Percentiles rank a stretch among this genome's conserved stretches.
Evolutionary conservation across 169 alveolate genomes (phyloP).

Genomic region (Plasmodium relictum): DNA sequence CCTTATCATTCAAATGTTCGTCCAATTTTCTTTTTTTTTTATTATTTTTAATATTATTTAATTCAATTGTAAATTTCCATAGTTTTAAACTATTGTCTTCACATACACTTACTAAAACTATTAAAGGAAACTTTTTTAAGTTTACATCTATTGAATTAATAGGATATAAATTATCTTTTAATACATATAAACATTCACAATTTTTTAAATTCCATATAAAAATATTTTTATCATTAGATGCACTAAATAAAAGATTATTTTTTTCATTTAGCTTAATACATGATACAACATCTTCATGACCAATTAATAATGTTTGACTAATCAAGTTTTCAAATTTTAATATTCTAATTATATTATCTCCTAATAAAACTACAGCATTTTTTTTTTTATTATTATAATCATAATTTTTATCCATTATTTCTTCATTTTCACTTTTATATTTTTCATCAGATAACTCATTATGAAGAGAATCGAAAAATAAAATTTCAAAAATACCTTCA

Average conservation of each 20-base stretch:
- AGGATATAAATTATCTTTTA: conserved; percentile 70
- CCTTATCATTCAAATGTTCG: conserved; percentile 17
- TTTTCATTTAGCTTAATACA: conserved; percentile 50
- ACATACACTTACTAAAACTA: conserved; percentile 71
- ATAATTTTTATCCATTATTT: neutral
- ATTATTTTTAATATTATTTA: conserved; percentile 13
- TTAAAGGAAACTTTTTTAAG: conserved; percentile 35
- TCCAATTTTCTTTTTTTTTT: conserved; percentile 56
- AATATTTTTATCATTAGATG: conserved; percentile 74
- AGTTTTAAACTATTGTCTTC: conserved; percentile 70
- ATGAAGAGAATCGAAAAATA: conserved; percentile 26
- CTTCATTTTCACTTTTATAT: neutral
- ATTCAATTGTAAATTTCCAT: conserved; percentile 41
- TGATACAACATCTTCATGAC: conserved; percentile 76
- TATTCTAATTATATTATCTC: conserved; percentile 69
- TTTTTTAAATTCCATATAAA: conserved; percentile 70
- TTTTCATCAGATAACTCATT: neutral
- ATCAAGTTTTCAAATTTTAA: conserved; percentile 58
- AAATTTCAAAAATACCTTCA: conserved; percentile 76
- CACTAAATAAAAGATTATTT: conserved; percentile 59
- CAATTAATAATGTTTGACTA: conserved; percentile 47
- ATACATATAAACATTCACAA: conserved; percentile 30
- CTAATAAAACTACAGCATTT: conserved; percentile 35
- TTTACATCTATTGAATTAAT: conserved; percentile 72
- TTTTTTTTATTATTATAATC: neutral